These are phyloP conservation scores for Leersia perrieri DNA, from an alignment of 176 grass and related monocot species.

Conservation along the genomic window DNA sequence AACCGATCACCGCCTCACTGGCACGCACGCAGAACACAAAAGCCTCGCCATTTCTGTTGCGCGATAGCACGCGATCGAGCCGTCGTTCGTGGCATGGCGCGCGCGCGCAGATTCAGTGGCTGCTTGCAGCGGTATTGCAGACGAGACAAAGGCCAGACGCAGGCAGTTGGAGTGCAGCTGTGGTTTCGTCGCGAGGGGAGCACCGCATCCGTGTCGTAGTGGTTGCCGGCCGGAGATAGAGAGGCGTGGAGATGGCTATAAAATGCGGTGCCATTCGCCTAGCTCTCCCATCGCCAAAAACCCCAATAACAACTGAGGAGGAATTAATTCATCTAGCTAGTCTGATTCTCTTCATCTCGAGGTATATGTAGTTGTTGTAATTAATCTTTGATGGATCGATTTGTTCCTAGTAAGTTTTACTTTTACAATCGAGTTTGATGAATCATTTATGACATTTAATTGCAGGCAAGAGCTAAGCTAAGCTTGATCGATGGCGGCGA, in stretches of 20 bases:
- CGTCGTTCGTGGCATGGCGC: background rate
- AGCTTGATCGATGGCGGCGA: conserved; percentile 34
- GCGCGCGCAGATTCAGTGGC: background rate
- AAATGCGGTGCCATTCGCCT: background rate
- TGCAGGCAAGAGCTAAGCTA: too few species aligned
- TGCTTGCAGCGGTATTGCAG: background rate
- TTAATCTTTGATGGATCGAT: background rate
- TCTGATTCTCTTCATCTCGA: background rate
- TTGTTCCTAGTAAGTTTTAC: background rate
- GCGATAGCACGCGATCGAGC: background rate
- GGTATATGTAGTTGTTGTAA: background rate
- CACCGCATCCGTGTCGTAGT: background rate
- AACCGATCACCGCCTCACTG: conserved; percentile 24
- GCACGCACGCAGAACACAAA: background rate
- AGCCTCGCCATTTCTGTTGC: background rate
- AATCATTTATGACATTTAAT: too few species aligned
- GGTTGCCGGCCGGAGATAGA: background rate
- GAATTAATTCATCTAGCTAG: too few species aligned
- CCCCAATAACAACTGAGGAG: background rate
- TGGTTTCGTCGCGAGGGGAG: background rate
- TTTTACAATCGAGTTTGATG: background rate
- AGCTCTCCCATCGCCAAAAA: background rate
- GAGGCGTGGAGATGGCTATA: background rate
- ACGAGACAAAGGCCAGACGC: background rate
- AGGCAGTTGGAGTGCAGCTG: background rate